phyloP scores from a whole-genome alignment of 257 asterid genomes.

The Knoxia roxburghii region DNA sequence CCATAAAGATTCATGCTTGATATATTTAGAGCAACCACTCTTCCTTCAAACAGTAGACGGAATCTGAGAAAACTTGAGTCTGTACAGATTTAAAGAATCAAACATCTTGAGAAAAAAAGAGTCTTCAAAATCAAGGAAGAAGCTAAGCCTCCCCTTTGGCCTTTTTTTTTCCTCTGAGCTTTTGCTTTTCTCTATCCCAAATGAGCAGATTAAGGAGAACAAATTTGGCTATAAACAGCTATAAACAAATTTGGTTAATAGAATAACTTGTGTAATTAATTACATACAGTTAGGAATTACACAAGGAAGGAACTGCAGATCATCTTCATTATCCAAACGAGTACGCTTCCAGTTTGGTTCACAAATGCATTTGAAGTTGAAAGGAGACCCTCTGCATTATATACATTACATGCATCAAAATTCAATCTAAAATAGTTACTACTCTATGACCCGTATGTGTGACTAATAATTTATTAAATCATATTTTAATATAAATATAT shows the following conservation, averaged over 20 bases:
- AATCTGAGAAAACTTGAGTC: conserved; percentile 46
- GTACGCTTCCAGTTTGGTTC: conserved; percentile 70
- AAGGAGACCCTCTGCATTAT: conserved; percentile 40
- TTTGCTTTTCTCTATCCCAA: conserved; percentile 30
- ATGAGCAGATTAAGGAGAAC: conserved; percentile 34
- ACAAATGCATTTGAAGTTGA: conserved; percentile 57
- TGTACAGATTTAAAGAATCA: conserved; percentile 44
- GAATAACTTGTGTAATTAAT: too few species aligned
- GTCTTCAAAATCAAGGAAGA: conserved; percentile 73
- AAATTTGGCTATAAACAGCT: conserved; percentile 22
- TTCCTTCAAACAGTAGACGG: conserved; percentile 49
- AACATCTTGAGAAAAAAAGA: conserved; percentile 45
- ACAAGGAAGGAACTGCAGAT: conserved; percentile 57
- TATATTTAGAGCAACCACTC: too few species aligned
- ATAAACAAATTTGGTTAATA: conserved; percentile 3
- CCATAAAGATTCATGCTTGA: too few species aligned
- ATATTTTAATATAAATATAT: too few species aligned
- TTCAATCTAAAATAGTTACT: not conserved
- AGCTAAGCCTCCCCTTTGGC: conserved; percentile 55
- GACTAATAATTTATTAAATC: not conserved
- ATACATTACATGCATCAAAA: not conserved
- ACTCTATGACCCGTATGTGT: not conserved
- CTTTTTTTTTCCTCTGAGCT: conserved; percentile 30
- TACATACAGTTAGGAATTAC: conserved; percentile 55
- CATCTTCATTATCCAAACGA: conserved; percentile 25